These are phyloP conservation scores for Plasmodium blacklocki DNA, from an alignment of 169 alveolate species.

Conservation along the genomic window DNA sequence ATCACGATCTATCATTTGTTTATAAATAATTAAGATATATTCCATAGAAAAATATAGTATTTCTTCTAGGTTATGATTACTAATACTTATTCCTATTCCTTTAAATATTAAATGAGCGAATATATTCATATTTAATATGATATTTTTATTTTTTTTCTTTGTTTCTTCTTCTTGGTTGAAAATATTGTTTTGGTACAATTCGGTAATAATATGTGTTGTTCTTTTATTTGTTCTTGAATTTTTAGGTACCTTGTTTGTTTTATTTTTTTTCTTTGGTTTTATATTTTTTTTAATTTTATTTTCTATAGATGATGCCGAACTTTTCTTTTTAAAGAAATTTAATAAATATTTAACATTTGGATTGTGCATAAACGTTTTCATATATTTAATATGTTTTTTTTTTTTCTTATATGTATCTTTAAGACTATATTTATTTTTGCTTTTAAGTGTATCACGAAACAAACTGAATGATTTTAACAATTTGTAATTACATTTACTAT, in stretches of 20 bases:
- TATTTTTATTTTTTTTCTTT: slow-evolving; percentile 4
- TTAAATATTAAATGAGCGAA: slow-evolving; percentile 70
- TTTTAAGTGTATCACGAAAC: slow-evolving; percentile 19
- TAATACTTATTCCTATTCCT: slow-evolving; percentile 75
- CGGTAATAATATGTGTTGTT: slow-evolving; percentile 24
- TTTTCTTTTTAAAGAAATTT: slow-evolving; percentile 61
- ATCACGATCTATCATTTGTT: slow-evolving; percentile 62
- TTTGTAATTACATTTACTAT: slow-evolving; percentile 23
- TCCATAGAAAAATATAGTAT: slow-evolving; percentile 71
- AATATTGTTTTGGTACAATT: slow-evolving; percentile 32
- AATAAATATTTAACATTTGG: slow-evolving; percentile 21
- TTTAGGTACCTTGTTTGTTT: no score
- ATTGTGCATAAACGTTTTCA: neutral
- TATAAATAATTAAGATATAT: slow-evolving; percentile 46
- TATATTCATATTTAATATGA: slow-evolving; percentile 32
- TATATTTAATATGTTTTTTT: neutral
- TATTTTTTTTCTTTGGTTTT: no score
- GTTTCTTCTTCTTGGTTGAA: slow-evolving; percentile 31
- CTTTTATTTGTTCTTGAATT: neutral
- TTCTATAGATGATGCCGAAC: neutral
- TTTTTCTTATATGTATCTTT: neutral
- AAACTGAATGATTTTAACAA: slow-evolving; percentile 26
- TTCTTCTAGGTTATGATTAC: slow-evolving; percentile 73
- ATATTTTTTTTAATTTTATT: neutral
- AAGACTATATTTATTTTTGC: neutral